Evolutionary conservation across 176 grass and related monocot species (phyloP).

Genomic region (Rhipidocladum racemiflorum): DNA sequence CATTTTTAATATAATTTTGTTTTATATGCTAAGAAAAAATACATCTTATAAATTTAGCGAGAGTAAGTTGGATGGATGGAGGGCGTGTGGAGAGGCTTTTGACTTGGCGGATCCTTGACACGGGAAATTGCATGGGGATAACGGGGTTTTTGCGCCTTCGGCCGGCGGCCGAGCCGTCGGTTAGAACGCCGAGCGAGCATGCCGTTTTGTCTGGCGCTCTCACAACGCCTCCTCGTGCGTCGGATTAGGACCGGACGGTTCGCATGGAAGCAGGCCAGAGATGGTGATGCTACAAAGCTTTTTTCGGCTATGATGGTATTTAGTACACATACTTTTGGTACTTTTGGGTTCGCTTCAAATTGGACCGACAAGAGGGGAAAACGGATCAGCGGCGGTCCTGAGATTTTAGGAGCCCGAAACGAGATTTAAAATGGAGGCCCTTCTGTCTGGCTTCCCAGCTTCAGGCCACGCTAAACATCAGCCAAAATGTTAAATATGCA

Average conservation of each 20-base stretch:
- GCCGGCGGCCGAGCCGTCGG: neutral
- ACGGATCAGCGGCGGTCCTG: too few species aligned
- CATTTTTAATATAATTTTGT: too few species aligned
- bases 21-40: too few species aligned
- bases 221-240: neutral
- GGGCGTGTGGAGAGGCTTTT: conserved; percentile 14
- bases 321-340: neutral
- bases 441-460: too few species aligned
- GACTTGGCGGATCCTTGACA: conserved; percentile 17
- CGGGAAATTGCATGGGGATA: neutral
- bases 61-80: neutral
- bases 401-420: too few species aligned
- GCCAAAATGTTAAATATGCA: too few species aligned
- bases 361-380: neutral
- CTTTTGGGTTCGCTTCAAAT: conserved; percentile 8
- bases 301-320: too few species aligned
- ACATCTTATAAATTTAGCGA: too few species aligned
- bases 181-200: neutral
- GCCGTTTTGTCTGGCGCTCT: neutral
- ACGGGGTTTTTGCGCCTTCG: neutral
- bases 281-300: neutral
- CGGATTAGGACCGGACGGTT: neutral
- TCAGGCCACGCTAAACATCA: too few species aligned
- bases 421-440: too few species aligned
- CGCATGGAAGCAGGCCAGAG: neutral